These are phyloP conservation scores for Protomyces gravidus DNA, from an alignment of 1,139 yeast genomes.

Conservation along the genomic window DNA sequence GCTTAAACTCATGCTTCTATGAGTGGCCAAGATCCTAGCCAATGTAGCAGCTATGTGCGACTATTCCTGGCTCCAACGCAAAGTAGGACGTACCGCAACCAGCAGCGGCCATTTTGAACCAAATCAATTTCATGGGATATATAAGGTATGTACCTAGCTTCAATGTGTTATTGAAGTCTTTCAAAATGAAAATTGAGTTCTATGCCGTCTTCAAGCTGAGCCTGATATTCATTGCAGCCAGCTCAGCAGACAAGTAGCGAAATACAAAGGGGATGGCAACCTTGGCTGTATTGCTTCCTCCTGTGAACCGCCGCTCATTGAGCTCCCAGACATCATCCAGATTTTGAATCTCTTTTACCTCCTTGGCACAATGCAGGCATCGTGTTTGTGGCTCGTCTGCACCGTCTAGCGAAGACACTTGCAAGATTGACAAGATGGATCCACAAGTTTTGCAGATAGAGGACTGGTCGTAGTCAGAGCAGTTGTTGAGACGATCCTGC, in stretches of 20 bases:
- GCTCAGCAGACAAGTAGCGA: constrained; percentile 89
- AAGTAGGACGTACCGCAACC: too few species aligned
- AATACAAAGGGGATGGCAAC: constrained; percentile 96
- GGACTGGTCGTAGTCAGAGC: constrained; percentile 92
- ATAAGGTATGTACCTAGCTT: too few species aligned
- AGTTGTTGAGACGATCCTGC: constrained; percentile 91
- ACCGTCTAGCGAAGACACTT: constrained; percentile 46
- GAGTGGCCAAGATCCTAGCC: too few species aligned
- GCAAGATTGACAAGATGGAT: constrained; percentile 82
- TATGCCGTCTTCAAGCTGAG: constrained; percentile 39
- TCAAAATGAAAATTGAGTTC: too few species aligned
- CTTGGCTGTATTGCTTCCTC: constrained; percentile 87
- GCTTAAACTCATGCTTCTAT: too few species aligned
- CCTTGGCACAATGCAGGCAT: constrained; percentile 87
- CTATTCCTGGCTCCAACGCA: too few species aligned
- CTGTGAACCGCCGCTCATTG: constrained; percentile 81
- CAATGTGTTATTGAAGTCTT: too few species aligned
- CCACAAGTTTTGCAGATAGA: constrained; percentile 91
- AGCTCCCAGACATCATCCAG: constrained; percentile 96
- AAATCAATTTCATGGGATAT: too few species aligned
- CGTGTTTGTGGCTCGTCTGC: constrained; percentile 61
- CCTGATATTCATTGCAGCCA: constrained; percentile 92
- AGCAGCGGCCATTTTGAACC: too few species aligned
- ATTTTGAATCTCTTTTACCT: constrained; percentile 35
- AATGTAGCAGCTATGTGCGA: too few species aligned